Conservation (phyloP, 192 early-diverging fungal species). For the Geranomyces variabilis region DNA sequence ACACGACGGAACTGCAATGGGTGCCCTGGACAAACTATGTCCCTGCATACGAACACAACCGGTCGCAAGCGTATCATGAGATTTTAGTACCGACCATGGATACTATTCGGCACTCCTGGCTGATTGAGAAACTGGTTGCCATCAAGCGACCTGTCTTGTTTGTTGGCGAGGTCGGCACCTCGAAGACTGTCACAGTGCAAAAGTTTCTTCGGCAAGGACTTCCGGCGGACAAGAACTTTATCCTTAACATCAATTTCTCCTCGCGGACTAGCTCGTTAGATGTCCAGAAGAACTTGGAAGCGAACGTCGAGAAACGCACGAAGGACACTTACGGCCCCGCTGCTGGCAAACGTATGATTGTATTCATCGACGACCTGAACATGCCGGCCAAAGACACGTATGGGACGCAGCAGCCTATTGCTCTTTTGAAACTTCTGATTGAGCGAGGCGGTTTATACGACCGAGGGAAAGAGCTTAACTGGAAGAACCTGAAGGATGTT, state of each 20-base stretch:
- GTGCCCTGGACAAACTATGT: conserved; percentile 60
- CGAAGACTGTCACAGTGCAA: conserved; percentile 62
- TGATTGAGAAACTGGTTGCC: conserved; percentile 56
- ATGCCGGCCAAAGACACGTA: conserved; percentile 70
- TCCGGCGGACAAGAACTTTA: conserved; percentile 55
- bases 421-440: conserved; percentile 60
- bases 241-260: conserved; percentile 65
- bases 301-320: conserved; percentile 63
- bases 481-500: conserved; percentile 65
- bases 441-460: conserved; percentile 63
- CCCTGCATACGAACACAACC: conserved; percentile 57
- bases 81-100: conserved; percentile 65
- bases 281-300: conserved; percentile 64
- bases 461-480: conserved; percentile 64
- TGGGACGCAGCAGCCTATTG: conserved; percentile 67
- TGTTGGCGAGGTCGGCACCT: conserved; percentile 65
- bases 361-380: conserved; percentile 64
- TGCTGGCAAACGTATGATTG: conserved; percentile 55
- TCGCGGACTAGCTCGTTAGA: conserved; percentile 61
- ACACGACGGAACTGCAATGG: conserved; percentile 56
- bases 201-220: conserved; percentile 53
- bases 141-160: conserved; percentile 60
- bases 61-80: conserved; percentile 51
- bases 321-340: conserved; percentile 66
- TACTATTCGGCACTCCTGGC: conserved; percentile 62